Base-by-base conservation (phyloP, 169 alveolate genomes). In the Eimeria maxima region DNA sequence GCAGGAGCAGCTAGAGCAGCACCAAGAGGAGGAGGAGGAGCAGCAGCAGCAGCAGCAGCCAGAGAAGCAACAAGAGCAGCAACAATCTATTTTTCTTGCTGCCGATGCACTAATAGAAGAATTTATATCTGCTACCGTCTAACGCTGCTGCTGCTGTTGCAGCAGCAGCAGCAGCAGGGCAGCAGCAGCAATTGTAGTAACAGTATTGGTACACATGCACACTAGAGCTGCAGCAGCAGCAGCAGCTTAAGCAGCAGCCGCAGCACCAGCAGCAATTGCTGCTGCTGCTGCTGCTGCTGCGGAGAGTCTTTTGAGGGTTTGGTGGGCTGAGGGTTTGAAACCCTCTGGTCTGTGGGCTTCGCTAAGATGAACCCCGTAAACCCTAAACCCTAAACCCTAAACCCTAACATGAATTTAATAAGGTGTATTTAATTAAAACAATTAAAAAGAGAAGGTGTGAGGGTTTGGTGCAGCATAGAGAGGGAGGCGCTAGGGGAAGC, bases 81-180 rank as follows among this genome's bases (percentile, higher is more conserved):
- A 53, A 14, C 60, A 53, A 14, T 53, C 60, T 11, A 22, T 74
- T 10, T 29, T 29, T 33, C 10, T 38, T 74, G 86, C 86, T 74
- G 86, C 86, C 29, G 86, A 24, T 38, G 86, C 86, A 50, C 50
- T 74, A 10, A 74, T 74, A 29, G 86, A 74, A 22, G 86, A 74
- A 33, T 74, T 74, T 38, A 22, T 74, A 29, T n/a, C 86, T 29
- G 50, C 55, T 38, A 20, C 86, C 2, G 60, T 53, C 16, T 74
- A 74, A 50, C 18, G 81, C 44, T 42, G 45, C 14, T n/a, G 33
- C 81, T 22, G 45, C 14, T n/a, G 33, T 4, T 22, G 81, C 81
- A 71, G 1, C 33, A 60, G 86, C 86, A 24, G 47, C 86, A 74
- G 50, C 86, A 24, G 78, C 78, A 67, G 27, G 1, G 20, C 13